These are phyloP conservation scores for Globisporangium paroecandrum DNA, from an alignment of 352 stramenopile species.

Conservation along the genomic window DNA sequence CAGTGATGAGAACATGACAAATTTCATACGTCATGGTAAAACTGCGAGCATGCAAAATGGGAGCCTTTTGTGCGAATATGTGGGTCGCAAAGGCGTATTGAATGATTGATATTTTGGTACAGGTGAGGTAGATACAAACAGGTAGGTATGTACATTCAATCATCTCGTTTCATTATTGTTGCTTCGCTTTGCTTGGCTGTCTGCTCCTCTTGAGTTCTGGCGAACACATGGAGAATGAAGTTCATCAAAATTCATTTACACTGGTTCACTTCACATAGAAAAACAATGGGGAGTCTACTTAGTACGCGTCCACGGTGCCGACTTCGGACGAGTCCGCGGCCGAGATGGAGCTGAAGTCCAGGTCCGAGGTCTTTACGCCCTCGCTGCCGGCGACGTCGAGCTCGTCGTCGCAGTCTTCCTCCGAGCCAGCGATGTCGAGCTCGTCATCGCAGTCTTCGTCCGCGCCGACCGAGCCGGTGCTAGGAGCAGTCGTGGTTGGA, in stretches of 20 bases:
- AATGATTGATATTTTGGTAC: not conserved
- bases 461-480: constrained; percentile 23
- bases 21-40: too few relatives aligned
- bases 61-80: too few relatives aligned
- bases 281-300: constrained; percentile 14
- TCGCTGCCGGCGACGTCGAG: constrained; percentile 27
- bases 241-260: constrained; percentile 4
- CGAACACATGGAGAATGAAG: not conserved
- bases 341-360: constrained; percentile 29
- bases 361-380: constrained; percentile 24
- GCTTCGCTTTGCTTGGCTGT: not conserved
- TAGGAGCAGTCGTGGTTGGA: constrained; percentile 11
- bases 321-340: constrained; percentile 14
- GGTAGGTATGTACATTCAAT: constrained; percentile 1
- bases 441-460: constrained; percentile 19
- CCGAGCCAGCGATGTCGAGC: constrained; percentile 19
- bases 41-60: too few relatives aligned
- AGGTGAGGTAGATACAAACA: not conserved
- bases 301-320: constrained; percentile 28
- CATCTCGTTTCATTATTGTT: not conserved
- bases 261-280: constrained; percentile 24
- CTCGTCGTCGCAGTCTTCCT: constrained; percentile 20
- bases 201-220: not conserved
- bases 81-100: not conserved
- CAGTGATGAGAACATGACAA: too few relatives aligned